Evolutionary conservation across 1,284 basidiomycete species (phyloP).

Genomic region (Trichosporon coremiiforme): DNA sequence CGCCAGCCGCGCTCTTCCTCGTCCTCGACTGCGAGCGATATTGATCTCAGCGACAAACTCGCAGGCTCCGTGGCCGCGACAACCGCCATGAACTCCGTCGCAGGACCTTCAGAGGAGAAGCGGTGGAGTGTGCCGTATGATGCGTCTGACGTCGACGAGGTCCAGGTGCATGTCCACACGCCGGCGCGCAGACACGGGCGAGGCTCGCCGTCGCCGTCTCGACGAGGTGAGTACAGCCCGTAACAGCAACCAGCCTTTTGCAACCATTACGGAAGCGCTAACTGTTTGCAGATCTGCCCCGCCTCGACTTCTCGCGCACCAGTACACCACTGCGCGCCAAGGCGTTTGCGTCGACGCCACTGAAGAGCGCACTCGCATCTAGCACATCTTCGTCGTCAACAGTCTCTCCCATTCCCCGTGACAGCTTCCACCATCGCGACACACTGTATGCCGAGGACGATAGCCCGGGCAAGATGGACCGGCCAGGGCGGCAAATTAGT

Average conservation of each 20-base stretch:
- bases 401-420: neutral
- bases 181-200: neutral
- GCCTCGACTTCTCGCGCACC: conserved; percentile 25
- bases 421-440: conserved; percentile 1
- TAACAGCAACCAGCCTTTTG: neutral
- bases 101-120: neutral
- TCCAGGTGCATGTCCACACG: conserved; percentile 12
- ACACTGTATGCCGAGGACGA: neutral
- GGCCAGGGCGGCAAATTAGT: conserved; percentile 26
- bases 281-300: conserved; percentile 17
- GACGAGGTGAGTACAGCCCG: neutral
- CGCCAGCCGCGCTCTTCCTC: neutral
- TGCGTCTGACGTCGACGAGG: conserved; percentile 10
- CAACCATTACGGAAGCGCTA: too few relatives aligned
- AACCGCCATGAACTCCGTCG: neutral
- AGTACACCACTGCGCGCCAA: conserved; percentile 24
- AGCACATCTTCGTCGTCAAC: neutral
- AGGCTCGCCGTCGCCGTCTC: conserved; percentile 12
- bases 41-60: neutral
- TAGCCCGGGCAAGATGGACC: conserved; percentile 9
- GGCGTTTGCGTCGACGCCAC: conserved; percentile 22
- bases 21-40: neutral
- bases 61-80: neutral
- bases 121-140: conserved; percentile 14
- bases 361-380: neutral